Conservation (phyloP, 768 basidiomycete genomes). For the Tylopilus plumbeoviolaceoides region DNA sequence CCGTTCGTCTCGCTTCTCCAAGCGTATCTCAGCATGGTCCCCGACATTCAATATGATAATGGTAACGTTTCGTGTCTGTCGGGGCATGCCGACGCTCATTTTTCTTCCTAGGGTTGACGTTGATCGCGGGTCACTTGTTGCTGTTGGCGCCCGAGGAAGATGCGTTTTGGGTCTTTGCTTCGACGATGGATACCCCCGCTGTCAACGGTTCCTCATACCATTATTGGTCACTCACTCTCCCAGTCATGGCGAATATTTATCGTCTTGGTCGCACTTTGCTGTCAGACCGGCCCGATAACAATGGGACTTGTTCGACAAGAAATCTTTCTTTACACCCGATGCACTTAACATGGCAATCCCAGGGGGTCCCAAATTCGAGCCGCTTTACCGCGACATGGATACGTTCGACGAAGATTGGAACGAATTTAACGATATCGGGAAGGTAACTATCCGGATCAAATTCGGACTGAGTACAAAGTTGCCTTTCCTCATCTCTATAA, state of each 20-base stretch:
- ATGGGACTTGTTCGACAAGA: constrained; percentile 93
- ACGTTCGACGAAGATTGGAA: constrained; percentile 99
- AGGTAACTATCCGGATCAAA: constrained; percentile 97
- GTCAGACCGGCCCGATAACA: constrained; percentile 88
- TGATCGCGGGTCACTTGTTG: constrained; percentile 68
- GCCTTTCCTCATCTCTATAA: constrained; percentile 99
- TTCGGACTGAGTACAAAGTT: constrained; percentile 98
- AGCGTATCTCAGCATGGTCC: constrained; percentile 82
- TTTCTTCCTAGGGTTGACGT: constrained; percentile 50
- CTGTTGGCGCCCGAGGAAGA: constrained; percentile 79
- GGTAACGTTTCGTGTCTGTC: constrained; percentile 38
- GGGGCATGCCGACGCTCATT: not conserved
- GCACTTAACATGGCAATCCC: constrained; percentile 96
- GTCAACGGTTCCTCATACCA: constrained; percentile 93
- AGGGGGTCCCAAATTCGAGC: constrained; percentile 98
- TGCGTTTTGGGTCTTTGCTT: no score
- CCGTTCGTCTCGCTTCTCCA: constrained; percentile 59
- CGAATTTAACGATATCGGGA: constrained; percentile 99
- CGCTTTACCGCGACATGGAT: constrained; percentile 95
- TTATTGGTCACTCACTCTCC: constrained; percentile 90
- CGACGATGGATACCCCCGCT: constrained; percentile 84
- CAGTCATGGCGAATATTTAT: constrained; percentile 95
- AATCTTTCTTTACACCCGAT: constrained; percentile 97
- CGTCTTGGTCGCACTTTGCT: constrained; percentile 91
- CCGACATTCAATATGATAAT: constrained; percentile 65